Base-by-base conservation (phyloP, 192 early-diverging fungal species). In the Funneliformis mosseae region DNA sequence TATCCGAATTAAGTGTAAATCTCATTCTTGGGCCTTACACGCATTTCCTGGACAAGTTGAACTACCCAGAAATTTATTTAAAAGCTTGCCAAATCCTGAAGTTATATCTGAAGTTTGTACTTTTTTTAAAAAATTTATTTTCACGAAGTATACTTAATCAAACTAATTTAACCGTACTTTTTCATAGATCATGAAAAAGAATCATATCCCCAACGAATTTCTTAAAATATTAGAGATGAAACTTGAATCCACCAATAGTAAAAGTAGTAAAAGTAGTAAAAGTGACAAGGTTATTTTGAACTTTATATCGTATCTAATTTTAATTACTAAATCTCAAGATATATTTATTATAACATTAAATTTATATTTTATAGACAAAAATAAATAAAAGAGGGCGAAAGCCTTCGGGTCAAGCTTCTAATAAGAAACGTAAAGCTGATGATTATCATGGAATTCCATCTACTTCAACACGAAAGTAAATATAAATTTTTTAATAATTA, bases 21-120 rank as follows among this genome's bases (percentile, higher is more conserved):
- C 90, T 3, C 83, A 89, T 18, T 89, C 91, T 68, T 99, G 97
- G 96, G 88, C 91, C 1, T 80, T 99, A 6, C 89, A 88, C 39
- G 88, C 95, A 27, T 95, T 95, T 83, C 95, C 93, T 8, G 93
- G 90, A 0, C 85, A 89, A 63, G 89, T 94, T 16, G 83, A 85
- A 6, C 85, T 95, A 3, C 91, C 94, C 0, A 82, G 86, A 0
- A 93, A 96, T 33, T 78, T 97, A 0, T 97, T 94, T 74, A 76
- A 82, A 42, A 84, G 81, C 18, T 78, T 93, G 25, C 77, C 83
- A n/a, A 73, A 81, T 7, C 62, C 66, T 64, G 82, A 87, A 4
- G 68, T 81, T 14, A 81, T 83, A 61, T 71, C 74, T 14, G 84
- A 86, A 80, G 86, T 90, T 82, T 73, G 64, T 41, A 18, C n/a